Percentiles rank a stretch among this genome's conserved stretches.
Conservation (phyloP, 768 basidiomycete genomes). For the Tremella mesenterica region DNA sequence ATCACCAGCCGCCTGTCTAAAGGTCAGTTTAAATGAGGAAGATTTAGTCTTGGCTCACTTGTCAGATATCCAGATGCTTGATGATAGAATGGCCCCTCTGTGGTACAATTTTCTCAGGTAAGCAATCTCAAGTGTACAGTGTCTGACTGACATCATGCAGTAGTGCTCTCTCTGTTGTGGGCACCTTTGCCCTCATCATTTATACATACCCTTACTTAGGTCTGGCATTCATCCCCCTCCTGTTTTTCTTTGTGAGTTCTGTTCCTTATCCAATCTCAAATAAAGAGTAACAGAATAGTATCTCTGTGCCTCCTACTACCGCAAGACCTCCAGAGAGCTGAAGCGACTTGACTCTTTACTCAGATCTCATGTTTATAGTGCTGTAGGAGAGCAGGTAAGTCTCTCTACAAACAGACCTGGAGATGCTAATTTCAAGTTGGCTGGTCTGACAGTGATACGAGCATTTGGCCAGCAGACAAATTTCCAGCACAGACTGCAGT, state of each 20-base stretch:
- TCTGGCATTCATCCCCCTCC: slow-evolving; percentile 30
- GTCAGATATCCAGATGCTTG: slow-evolving; percentile 41
- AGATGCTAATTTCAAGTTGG: slow-evolving; percentile 3
- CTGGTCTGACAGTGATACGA: slow-evolving; percentile 13
- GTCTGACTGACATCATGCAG: slow-evolving; percentile 12
- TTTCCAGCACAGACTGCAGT: slow-evolving; percentile 7
- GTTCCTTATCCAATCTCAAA: background rate
- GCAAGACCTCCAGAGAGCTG: slow-evolving; percentile 23
- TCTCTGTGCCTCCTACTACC: slow-evolving; percentile 26
- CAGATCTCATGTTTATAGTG: slow-evolving; percentile 21
- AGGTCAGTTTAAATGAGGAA: slow-evolving; percentile 5
- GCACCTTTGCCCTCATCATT: slow-evolving; percentile 31
- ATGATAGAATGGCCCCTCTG: slow-evolving; percentile 29
- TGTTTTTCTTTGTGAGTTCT: slow-evolving; percentile 17
- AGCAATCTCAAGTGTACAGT: background rate
- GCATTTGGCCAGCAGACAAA: slow-evolving; percentile 11
- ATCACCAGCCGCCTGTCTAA: slow-evolving; percentile 39
- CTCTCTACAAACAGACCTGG: background rate
- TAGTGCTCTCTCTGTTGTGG: slow-evolving; percentile 23
- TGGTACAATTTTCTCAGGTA: slow-evolving; percentile 21
- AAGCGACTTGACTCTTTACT: slow-evolving; percentile 29
- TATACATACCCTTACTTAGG: slow-evolving; percentile 37
- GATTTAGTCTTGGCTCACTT: background rate
- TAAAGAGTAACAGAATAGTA: slow-evolving; percentile 8
- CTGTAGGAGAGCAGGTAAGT: slow-evolving; percentile 23